Evolutionary conservation across 306 rosid genomes (phyloP).

Genomic region (Pyrus bretschneideri): DNA sequence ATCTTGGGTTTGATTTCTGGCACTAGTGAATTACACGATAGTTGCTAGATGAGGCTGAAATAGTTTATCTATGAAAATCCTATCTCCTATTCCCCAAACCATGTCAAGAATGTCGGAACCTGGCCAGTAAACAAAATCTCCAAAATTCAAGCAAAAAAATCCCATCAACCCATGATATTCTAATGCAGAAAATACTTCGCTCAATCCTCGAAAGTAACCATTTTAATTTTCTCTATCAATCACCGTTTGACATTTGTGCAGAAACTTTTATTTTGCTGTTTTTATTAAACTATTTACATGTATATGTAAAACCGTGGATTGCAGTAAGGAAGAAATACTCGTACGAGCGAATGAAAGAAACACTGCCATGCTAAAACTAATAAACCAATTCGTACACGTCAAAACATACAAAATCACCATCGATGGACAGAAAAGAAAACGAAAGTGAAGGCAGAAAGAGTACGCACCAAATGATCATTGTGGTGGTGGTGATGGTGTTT

Average conservation of each 20-base stretch:
- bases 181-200: too few species aligned
- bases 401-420: background rate
- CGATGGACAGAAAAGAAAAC: background rate
- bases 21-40: too few species aligned
- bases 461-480: background rate
- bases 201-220: background rate
- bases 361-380: background rate
- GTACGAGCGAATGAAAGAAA: background rate
- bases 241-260: background rate
- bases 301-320: background rate
- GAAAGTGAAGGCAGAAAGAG: background rate
- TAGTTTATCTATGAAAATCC: background rate
- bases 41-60: too few species aligned
- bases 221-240: too few species aligned
- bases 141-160: background rate
- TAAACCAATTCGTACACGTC: background rate
- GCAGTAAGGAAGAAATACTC: background rate
- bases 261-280: background rate
- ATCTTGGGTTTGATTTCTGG: rapidly evolving
- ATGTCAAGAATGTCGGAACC: background rate
- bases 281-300: too few species aligned
- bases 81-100: background rate
- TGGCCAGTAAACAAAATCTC: background rate
- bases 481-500: background rate
- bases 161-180: background rate